Conservation (phyloP, 176 grass and related monocot genomes). For the Eleusine coracana region DNA sequence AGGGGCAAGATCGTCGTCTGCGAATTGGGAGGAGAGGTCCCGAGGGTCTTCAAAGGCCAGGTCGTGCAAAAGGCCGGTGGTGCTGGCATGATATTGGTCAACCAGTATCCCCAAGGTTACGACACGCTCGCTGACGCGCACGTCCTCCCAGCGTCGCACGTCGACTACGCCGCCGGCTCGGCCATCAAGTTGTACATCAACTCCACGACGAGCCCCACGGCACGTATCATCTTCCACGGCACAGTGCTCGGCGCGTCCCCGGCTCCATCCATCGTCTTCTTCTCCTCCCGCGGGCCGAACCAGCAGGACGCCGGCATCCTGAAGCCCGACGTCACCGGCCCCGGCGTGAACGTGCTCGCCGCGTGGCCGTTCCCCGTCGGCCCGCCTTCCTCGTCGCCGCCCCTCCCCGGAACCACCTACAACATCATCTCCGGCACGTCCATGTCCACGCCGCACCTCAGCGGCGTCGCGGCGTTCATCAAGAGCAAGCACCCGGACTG, state of each 20-base stretch:
- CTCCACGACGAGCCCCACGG: not conserved
- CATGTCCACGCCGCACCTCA: slow-evolving; percentile 75
- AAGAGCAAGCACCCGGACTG: slow-evolving; percentile 53
- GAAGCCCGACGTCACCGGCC: slow-evolving; percentile 60
- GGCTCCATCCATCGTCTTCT: slow-evolving; percentile 44
- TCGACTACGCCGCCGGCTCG: slow-evolving; percentile 21
- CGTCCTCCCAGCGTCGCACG: slow-evolving; percentile 50
- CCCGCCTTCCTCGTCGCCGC: not conserved
- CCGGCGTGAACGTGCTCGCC: slow-evolving; percentile 55
- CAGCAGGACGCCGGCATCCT: slow-evolving; percentile 26
- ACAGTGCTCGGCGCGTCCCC: slow-evolving; percentile 51
- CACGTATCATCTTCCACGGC: slow-evolving; percentile 29
- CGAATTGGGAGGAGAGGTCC: not conserved
- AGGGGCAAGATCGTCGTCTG: slow-evolving; percentile 70
- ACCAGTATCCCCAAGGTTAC: slow-evolving; percentile 30
- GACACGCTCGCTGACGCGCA: slow-evolving; percentile 45
- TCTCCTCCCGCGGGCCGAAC: slow-evolving; percentile 65
- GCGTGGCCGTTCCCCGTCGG: slow-evolving; percentile 56
- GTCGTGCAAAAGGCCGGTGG: slow-evolving; percentile 43
- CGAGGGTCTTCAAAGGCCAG: not conserved
- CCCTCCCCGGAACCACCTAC: slow-evolving; percentile 1
- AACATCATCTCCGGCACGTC: slow-evolving; percentile 64
- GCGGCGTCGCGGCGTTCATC: slow-evolving; percentile 53
- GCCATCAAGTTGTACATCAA: slow-evolving; percentile 43
- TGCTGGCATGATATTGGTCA: slow-evolving; percentile 61